Base-by-base conservation (phyloP, 345 rosid genomes). In the Pistacia atlantica region DNA sequence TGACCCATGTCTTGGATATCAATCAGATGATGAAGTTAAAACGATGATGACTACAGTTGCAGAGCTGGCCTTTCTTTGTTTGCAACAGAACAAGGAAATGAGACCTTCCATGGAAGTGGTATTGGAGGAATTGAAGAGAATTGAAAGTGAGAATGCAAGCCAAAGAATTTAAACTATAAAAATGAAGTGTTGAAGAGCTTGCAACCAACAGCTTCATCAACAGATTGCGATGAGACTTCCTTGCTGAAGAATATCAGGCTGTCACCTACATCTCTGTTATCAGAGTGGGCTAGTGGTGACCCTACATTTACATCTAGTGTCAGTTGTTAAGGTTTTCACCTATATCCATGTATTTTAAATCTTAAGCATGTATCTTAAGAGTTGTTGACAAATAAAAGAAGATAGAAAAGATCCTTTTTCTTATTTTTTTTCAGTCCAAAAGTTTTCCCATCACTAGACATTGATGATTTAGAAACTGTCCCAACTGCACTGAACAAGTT, bases 261-360 rank as follows among this genome's bases (percentile, higher is more conserved):
- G 42, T 86, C 80, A 17, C 97, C 92, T 0, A 60, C 75, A 63
- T 90, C 97, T 90, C 97, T 11, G 91, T 89, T 74, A 83, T 88
- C 80, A 4, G 84, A 78, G 71, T 90, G 94, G 93, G 52, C 71
- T 28, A 90, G 92, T 73, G 76, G 58, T 20, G 42, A 76, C 64
- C 82, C 86, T 65, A 84, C 95, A 63, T 81, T 88, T 8, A 78
- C 95, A 63, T 81, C 89, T 8, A 78, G 64, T 64, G 67, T 57
- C 67, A 86, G 89, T 65, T 73, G 74, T 60, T 82, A 51, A 51
- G 57, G 16, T 18, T 16, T 35, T 60, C 17, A 7, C 28, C 0
- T 48, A 71, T 4, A 42, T 42, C 46, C 46, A 42, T 31, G 33
- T 31, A 31, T 31, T 3, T 31, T 31, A 31, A 31, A 31, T 31